Percentiles rank a stretch among this genome's conserved stretches.
Conservation (phyloP, 495 filamentous ascomycete species). For the Halenospora varia region DNA sequence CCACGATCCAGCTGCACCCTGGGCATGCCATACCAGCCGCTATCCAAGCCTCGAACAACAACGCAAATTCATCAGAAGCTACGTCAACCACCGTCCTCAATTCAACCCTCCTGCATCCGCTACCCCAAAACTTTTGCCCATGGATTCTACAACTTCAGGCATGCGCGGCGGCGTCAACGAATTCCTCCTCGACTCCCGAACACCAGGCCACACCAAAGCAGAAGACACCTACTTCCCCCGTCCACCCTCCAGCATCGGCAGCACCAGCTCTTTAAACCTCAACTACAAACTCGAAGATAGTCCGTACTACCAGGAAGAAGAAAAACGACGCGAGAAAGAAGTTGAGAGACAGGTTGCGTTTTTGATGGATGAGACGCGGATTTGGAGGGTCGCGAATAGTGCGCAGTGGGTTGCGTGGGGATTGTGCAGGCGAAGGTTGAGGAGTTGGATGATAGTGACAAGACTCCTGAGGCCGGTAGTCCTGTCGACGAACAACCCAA, state of each 20-base stretch:
- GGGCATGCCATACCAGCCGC: constrained; percentile 57
- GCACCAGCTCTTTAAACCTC: not conserved
- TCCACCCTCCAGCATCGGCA: not conserved
- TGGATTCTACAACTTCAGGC: constrained; percentile 8
- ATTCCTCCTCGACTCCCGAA: constrained; percentile 69
- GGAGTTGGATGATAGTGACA: not conserved
- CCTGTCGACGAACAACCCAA: too few relatives aligned
- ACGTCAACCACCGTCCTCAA: constrained; percentile 73
- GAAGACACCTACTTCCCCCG: not conserved
- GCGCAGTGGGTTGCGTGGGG: constrained; percentile 94
- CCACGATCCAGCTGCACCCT: constrained; percentile 61
- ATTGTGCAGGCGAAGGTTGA: constrained; percentile 80
- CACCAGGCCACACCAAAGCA: constrained; percentile 37
- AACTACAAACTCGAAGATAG: constrained; percentile 5
- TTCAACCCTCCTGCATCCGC: constrained; percentile 42
- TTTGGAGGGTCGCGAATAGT: constrained; percentile 84
- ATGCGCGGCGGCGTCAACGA: constrained; percentile 42
- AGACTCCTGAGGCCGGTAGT: not conserved
- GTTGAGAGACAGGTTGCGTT: constrained; percentile 59
- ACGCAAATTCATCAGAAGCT: constrained; percentile 75
- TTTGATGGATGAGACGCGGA: constrained; percentile 68
- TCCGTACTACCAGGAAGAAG: constrained; percentile 49
- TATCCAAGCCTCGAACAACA: constrained; percentile 85
- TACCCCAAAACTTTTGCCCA: constrained; percentile 50
- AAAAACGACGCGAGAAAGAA: constrained; percentile 52